phyloP scores from a whole-genome alignment of 805 yeast genomes.

The Yamadazyma akitaensis region DNA sequence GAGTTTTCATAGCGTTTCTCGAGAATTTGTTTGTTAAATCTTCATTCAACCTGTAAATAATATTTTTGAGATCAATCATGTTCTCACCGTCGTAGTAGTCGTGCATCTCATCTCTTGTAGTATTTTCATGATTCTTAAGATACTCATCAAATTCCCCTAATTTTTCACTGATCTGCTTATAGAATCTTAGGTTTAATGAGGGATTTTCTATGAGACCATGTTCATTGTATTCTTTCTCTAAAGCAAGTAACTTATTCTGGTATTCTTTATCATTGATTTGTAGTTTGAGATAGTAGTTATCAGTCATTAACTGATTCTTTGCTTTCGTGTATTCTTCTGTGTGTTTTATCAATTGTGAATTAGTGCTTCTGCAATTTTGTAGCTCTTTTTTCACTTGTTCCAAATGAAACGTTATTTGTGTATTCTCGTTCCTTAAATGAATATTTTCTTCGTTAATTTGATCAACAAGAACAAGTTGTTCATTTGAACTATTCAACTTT shows the following conservation, averaged over 20 bases:
- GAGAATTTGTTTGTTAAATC: constrained; percentile 9
- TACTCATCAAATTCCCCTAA: constrained; percentile 9
- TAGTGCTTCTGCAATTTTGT: background rate
- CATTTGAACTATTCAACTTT: background rate
- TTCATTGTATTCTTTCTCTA: constrained; percentile 7
- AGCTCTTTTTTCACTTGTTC: background rate
- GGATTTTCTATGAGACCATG: constrained; percentile 8
- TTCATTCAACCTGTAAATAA: constrained; percentile 9
- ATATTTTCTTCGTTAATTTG: constrained; percentile 2
- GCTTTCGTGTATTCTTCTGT: background rate
- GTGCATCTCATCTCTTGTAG: constrained; percentile 4
- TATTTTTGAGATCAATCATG: constrained; percentile 10
- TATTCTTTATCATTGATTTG: constrained; percentile 9
- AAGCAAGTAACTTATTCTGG: constrained; percentile 1
- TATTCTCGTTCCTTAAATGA: background rate
- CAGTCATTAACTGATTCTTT: background rate
- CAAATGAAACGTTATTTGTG: background rate
- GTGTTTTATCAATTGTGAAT: background rate
- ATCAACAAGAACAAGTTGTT: background rate
- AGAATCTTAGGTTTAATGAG: constrained; percentile 4
- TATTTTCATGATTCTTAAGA: constrained; percentile 6
- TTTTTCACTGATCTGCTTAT: constrained; percentile 8
- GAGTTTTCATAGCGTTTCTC: constrained; percentile 3
- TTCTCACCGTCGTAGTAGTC: constrained; percentile 10
- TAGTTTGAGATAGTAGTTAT: constrained; percentile 5